phyloP scores from a whole-genome alignment of 2,329 filamentous ascomycete species.

The Phyllosticta paracitricarpa region DNA sequence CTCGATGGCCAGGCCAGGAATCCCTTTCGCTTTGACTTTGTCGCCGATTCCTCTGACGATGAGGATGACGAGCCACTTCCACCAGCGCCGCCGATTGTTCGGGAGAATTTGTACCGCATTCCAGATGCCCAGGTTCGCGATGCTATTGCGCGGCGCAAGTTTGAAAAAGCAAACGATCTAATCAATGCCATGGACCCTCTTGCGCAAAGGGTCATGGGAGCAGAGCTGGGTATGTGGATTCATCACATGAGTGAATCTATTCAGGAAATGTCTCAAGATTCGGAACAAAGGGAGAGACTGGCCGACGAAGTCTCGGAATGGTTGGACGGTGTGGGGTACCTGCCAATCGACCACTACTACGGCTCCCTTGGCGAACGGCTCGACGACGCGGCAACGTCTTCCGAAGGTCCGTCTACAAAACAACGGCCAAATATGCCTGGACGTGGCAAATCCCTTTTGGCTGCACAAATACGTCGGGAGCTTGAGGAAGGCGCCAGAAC shows the following conservation, averaged over 20 bases:
- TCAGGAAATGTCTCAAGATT: not conserved
- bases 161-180: not conserved
- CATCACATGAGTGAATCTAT: not conserved
- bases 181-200: slow-evolving; percentile 2
- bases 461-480: slow-evolving; percentile 37
- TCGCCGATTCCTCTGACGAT: slow-evolving; percentile 1
- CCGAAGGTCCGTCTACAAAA: not conserved
- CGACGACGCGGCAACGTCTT: not conserved
- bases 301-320: not conserved
- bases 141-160: not conserved
- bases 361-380: not conserved
- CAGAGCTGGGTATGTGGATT: slow-evolving; percentile 3
- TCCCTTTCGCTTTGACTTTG: not conserved
- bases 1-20: not conserved
- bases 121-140: not conserved
- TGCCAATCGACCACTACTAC: not conserved
- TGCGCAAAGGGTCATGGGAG: not conserved
- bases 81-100: not conserved
- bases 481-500: slow-evolving; percentile 31
- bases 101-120: not conserved
- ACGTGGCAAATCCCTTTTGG: slow-evolving; percentile 35
- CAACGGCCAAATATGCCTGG: slow-evolving; percentile 37
- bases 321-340: not conserved
- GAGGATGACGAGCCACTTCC: not conserved
- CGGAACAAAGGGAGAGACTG: not conserved